Conservation (phyloP, 371 early-diverging fungal genomes). For the Syncephalastrum contaminatum region DNA sequence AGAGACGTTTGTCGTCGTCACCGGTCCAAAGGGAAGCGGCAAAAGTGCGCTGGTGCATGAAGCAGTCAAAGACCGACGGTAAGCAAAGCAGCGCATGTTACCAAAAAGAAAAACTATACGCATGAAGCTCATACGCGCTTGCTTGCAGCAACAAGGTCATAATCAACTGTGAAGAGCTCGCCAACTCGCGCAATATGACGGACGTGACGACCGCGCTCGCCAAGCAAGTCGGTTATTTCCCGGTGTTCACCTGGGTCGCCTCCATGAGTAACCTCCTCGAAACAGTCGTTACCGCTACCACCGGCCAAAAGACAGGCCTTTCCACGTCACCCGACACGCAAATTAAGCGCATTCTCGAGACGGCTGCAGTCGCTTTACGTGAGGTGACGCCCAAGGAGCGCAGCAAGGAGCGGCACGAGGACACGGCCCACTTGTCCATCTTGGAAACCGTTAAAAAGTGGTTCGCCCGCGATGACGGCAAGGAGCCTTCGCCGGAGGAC, state of each 20-base stretch:
- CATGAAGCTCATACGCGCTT: no score
- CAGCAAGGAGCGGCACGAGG: no score
- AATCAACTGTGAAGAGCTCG: slow-evolving; percentile 80
- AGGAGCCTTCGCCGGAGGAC: slow-evolving; percentile 16
- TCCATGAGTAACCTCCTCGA: slow-evolving; percentile 73
- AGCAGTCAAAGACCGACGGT: slow-evolving; percentile 52
- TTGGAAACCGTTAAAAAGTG: no score
- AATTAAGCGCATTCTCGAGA: slow-evolving; percentile 60
- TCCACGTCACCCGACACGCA: slow-evolving; percentile 62
- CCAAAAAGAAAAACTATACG: neutral
- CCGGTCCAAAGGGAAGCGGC: slow-evolving; percentile 63
- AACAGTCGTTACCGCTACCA: slow-evolving; percentile 77
- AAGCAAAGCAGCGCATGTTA: no score
- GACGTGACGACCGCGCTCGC: slow-evolving; percentile 69
- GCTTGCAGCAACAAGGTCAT: slow-evolving; percentile 60
- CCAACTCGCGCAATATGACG: slow-evolving; percentile 67
- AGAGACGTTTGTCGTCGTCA: slow-evolving; percentile 63
- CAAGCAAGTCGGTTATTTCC: slow-evolving; percentile 77
- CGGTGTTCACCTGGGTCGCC: slow-evolving; percentile 78
- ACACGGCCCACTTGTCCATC: no score
- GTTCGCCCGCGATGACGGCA: slow-evolving; percentile 8
- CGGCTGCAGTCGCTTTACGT: slow-evolving; percentile 57
- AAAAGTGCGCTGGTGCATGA: slow-evolving; percentile 57
- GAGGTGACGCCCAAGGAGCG: slow-evolving; percentile 29
- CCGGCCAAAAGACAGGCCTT: slow-evolving; percentile 82